Percentiles rank a stretch among this genome's conserved stretches.
Evolutionary conservation across 352 stramenopile genomes (phyloP).

Genomic region (Pythium sp.): DNA sequence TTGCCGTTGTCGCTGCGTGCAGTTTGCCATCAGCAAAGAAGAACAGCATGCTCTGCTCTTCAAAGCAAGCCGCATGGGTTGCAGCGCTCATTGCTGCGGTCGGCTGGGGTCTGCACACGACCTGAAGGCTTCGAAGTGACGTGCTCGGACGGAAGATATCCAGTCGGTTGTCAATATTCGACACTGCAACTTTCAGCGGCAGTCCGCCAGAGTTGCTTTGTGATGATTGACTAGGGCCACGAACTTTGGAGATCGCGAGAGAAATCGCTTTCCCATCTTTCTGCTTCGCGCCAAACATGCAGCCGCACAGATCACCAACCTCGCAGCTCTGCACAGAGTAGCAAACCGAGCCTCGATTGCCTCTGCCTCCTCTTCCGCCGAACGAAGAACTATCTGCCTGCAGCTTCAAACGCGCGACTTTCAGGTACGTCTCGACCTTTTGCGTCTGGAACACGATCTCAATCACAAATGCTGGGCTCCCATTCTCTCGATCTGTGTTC

Average conservation of each 20-base stretch:
- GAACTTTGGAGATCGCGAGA: constrained; percentile 31
- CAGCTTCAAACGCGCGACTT: constrained; percentile 58
- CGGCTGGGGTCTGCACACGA: constrained; percentile 27
- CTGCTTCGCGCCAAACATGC: constrained; percentile 42
- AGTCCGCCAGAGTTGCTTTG: neutral
- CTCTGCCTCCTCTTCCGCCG: constrained; percentile 9
- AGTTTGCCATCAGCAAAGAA: constrained; percentile 33
- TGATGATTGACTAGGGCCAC: neutral
- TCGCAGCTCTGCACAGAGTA: constrained; percentile 66
- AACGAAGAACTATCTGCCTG: constrained; percentile 34
- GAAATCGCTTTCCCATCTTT: constrained; percentile 19
- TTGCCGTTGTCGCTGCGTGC: constrained; percentile 24
- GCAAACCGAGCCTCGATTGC: constrained; percentile 20
- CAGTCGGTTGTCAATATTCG: constrained; percentile 37
- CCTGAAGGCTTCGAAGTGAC: constrained; percentile 34
- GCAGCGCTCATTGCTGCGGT: constrained; percentile 23
- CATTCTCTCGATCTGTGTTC: constrained; percentile 50
- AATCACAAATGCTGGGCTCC: constrained; percentile 42
- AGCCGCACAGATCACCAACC: constrained; percentile 39
- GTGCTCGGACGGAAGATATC: constrained; percentile 34
- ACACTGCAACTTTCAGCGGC: constrained; percentile 32
- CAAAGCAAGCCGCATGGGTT: constrained; percentile 36
- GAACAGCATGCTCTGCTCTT: constrained; percentile 37
- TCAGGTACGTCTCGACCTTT: constrained; percentile 38
- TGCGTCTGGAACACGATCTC: constrained; percentile 61